Evolutionary conservation across 2,329 filamentous ascomycete species (phyloP).

Genomic region (Tolypocladium paradoxum): DNA sequence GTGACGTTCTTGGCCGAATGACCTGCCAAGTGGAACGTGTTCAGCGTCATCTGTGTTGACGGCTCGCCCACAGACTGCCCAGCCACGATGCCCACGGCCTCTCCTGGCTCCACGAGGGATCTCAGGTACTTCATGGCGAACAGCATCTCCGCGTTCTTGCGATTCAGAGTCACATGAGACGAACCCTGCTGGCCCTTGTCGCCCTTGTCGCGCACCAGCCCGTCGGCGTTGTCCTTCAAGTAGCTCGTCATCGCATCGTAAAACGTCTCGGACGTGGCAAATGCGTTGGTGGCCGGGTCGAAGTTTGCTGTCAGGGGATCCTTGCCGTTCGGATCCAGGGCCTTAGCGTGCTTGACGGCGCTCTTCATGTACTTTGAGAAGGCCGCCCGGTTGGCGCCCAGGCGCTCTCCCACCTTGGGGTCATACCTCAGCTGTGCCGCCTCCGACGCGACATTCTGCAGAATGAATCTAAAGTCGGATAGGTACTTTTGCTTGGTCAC

Average conservation of each 20-base stretch:
- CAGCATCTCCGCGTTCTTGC: slow-evolving; percentile 71
- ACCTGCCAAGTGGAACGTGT: slow-evolving; percentile 98
- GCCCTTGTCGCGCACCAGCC: slow-evolving; percentile 38
- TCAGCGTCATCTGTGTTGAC: slow-evolving; percentile 97
- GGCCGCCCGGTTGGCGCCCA: slow-evolving; percentile 43
- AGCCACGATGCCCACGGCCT: slow-evolving; percentile 93
- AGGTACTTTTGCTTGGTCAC: slow-evolving; percentile 91
- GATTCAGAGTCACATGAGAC: slow-evolving; percentile 34
- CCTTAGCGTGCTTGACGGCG: slow-evolving; percentile 60
- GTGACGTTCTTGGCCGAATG: slow-evolving; percentile 99
- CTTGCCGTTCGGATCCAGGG: slow-evolving; percentile 44
- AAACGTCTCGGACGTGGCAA: slow-evolving; percentile 84
- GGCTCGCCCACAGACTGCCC: slow-evolving; percentile 95
- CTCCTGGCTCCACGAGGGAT: slow-evolving; percentile 86
- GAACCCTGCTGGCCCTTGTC: slow-evolving; percentile 15
- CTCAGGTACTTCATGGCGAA: slow-evolving; percentile 88
- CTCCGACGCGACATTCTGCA: slow-evolving; percentile 75
- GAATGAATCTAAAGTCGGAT: slow-evolving; percentile 78
- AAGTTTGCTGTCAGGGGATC: slow-evolving; percentile 68
- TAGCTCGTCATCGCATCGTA: slow-evolving; percentile 64
- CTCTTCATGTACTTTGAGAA: slow-evolving; percentile 73
- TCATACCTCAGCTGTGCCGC: slow-evolving; percentile 64
- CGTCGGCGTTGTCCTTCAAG: slow-evolving; percentile 62
- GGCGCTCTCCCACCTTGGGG: slow-evolving; percentile 31
- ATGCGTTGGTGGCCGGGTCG: slow-evolving; percentile 66